A percentile compares a stretch with the other conserved stretches of the same genome.
phyloP scores from a whole-genome alignment of 805 yeast species.

The Saccharomycopsis schoenii region DNA sequence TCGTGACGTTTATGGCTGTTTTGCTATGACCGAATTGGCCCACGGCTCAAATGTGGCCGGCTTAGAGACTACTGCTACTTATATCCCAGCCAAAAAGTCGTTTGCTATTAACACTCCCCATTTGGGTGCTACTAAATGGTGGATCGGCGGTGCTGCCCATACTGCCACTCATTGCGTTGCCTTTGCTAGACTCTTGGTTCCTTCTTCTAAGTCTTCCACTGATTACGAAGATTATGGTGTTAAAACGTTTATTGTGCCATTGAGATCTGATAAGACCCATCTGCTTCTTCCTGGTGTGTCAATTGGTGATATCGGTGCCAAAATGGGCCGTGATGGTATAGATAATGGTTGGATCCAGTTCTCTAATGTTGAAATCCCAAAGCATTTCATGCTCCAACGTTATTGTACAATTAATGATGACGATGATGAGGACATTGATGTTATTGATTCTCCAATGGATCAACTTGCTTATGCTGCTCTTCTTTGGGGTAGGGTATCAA shows the following conservation, averaged over 20 bases:
- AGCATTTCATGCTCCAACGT: slow-evolving; percentile 72
- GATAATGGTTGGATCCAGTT: slow-evolving; percentile 97
- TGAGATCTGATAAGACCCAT: slow-evolving; percentile 60
- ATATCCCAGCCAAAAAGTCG: slow-evolving; percentile 51
- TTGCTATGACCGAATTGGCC: slow-evolving; percentile 87
- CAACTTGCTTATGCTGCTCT: slow-evolving; percentile 84
- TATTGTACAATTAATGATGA: slow-evolving; percentile 47
- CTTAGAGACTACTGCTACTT: slow-evolving; percentile 85
- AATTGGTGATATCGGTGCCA: slow-evolving; percentile 87
- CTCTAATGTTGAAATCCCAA: slow-evolving; percentile 72
- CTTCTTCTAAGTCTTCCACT: slow-evolving; percentile 30
- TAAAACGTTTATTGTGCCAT: slow-evolving; percentile 83
- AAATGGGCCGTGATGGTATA: slow-evolving; percentile 94
- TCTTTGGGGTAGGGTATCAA: slow-evolving; percentile 78
- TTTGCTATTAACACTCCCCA: slow-evolving; percentile 81
- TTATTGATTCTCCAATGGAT: slow-evolving; percentile 72
- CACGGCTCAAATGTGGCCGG: slow-evolving; percentile 95
- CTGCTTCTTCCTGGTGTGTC: slow-evolving; percentile 68
- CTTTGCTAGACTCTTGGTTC: slow-evolving; percentile 73
- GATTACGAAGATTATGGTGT: slow-evolving; percentile 71
- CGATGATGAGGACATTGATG: slow-evolving; percentile 54
- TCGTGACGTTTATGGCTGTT: slow-evolving; percentile 63
- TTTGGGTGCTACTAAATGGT: slow-evolving; percentile 92
- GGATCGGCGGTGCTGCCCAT: slow-evolving; percentile 98
- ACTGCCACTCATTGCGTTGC: slow-evolving; percentile 82